phyloP scores from a whole-genome alignment of 2,329 filamentous ascomycete genomes.

The Erysiphe neolycopersici region DNA sequence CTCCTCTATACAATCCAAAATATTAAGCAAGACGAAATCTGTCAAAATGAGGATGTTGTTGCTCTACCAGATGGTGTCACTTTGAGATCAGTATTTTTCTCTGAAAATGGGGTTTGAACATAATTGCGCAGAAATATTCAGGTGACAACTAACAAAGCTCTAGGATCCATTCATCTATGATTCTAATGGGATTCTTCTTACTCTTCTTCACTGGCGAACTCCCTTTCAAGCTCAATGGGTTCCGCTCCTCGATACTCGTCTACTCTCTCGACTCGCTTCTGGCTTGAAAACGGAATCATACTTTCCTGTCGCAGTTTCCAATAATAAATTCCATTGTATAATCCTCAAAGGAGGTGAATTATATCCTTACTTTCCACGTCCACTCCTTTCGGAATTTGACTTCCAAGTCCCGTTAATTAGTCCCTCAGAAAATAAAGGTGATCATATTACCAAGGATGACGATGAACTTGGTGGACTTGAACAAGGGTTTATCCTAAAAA shows the following conservation, averaged over 20 bases:
- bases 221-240: slow-evolving; percentile 74
- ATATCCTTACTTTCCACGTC: slow-evolving; percentile 79
- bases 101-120: slow-evolving; percentile 48
- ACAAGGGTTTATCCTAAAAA: slow-evolving; percentile 54
- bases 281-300: slow-evolving; percentile 77
- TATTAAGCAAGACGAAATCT: slow-evolving; percentile 77
- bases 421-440: slow-evolving; percentile 15
- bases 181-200: slow-evolving; percentile 64
- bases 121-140: too few species aligned
- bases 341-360: slow-evolving; percentile 89
- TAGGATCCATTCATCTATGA: slow-evolving; percentile 93
- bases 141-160: too few species aligned
- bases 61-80: slow-evolving; percentile 50
- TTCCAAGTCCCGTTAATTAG: slow-evolving; percentile 61
- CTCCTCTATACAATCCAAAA: slow-evolving; percentile 86
- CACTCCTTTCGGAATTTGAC: slow-evolving; percentile 75
- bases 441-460: slow-evolving; percentile 16
- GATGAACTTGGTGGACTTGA: slow-evolving; percentile 39
- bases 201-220: slow-evolving; percentile 72
- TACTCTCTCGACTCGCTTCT: slow-evolving; percentile 53
- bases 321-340: slow-evolving; percentile 89
- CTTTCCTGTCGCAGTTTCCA: slow-evolving; percentile 83
- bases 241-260: slow-evolving; percentile 70
- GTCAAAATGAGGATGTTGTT: slow-evolving; percentile 78
- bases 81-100: slow-evolving; percentile 71